Conservation (phyloP, 139 green algal species). For the Chlamydomonas eustigma region DNA sequence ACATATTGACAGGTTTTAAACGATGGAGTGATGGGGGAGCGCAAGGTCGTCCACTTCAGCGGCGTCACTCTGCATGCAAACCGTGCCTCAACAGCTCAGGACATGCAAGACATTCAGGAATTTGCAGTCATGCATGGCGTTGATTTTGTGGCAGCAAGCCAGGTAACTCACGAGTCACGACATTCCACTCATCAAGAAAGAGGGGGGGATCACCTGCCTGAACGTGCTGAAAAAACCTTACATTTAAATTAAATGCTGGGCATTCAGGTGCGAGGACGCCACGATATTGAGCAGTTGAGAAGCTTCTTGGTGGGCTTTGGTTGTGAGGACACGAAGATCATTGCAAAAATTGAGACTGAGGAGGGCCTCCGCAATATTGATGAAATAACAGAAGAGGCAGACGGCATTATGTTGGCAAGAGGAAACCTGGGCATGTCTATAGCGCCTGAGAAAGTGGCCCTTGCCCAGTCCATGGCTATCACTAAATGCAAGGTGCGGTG, state of each 20-base stretch:
- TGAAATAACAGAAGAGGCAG: conserved; percentile 44
- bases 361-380: conserved; percentile 61
- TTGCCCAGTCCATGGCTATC: conserved; percentile 41
- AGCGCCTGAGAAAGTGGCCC: conserved; percentile 49
- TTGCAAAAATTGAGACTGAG: conserved; percentile 72
- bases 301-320: conserved; percentile 10
- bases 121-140: conserved; percentile 33
- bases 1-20: conserved; percentile 27
- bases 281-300: conserved; percentile 23
- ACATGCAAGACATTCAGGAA: conserved; percentile 46
- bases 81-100: conserved; percentile 23
- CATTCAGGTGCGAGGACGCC: conserved; percentile 7
- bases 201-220: no score
- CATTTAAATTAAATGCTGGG: no score
- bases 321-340: conserved; percentile 39
- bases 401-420: conserved; percentile 51
- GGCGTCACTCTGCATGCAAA: conserved; percentile 46
- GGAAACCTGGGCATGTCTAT: conserved; percentile 58
- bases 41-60: conserved; percentile 33
- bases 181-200: no score
- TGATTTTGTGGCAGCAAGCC: conserved; percentile 19
- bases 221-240: no score
- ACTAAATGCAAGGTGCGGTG: conserved; percentile 45
- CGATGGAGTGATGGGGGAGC: conserved; percentile 19
- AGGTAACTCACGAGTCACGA: conserved; percentile 11